Base-by-base conservation (phyloP, 2,329 filamentous ascomycete genomes). In the Clonostachys rhizophaga region DNA sequence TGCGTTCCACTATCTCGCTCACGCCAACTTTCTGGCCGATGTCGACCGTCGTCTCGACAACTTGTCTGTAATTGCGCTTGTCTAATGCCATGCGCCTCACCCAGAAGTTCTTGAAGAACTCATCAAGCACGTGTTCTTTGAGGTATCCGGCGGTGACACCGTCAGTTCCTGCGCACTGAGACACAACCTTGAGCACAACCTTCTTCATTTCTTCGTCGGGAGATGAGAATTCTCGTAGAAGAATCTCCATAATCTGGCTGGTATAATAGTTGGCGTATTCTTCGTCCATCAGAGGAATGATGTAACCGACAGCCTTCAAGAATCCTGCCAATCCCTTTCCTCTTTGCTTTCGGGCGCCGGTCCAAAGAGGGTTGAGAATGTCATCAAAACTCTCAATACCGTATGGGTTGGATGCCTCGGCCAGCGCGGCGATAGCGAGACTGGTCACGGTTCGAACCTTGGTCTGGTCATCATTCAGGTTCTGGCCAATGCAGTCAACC, bases 161-260 rank as follows among this genome's bases (percentile, higher is more conserved):
- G 61, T 95, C 88, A 3, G 92, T 97, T 56, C 87, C 87, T 8
- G 94, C 89, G 62, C 94, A 97, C 62, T 99, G 94, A 16, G 91
- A 96, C 14, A 99, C 84, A 30, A 99, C 94, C 69, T 97, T 97
- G 49, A 99, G 74, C 8, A 99, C 94, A 2, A 99, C 94, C 73
- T 99, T 99, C 72, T 97, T 99, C 94, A 99, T 99, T 68, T 99
- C 94, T 67, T 99, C 94, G 55, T 99, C 94, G 0, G 94, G 94
- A 1, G 92, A 96, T 7, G 91, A 88, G 61, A 99, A 99, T 63
- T 99, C 94, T 58, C 94, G 84, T 33, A 97, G 81, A 13, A 99
- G 74, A 59, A 97, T 97, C 67, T 97, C 94, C 92, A 99, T 97
- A 59, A 99, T 96, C 67, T 99, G 91, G 55, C 85, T 89, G 9